Percentiles rank a stretch among this genome's conserved stretches.
Conservation (phyloP, 2,329 filamentous ascomycete species). For the Trichophyton mentagrophytes region DNA sequence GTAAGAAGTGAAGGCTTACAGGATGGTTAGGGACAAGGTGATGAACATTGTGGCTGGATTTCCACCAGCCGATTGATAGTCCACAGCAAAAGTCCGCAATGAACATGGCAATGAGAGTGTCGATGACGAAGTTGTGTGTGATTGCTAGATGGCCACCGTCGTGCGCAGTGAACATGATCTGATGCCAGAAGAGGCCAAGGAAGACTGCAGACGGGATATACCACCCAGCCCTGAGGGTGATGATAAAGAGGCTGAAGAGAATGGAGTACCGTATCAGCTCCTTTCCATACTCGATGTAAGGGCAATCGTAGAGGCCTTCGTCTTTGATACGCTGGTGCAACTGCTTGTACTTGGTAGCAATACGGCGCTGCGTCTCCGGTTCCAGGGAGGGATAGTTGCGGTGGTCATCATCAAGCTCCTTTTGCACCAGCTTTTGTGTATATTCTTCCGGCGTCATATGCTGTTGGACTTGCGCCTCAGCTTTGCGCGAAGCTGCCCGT, state of each 20-base stretch:
- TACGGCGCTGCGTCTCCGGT: slow-evolving; percentile 54
- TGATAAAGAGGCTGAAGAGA: slow-evolving; percentile 51
- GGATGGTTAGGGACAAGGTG: slow-evolving; percentile 94
- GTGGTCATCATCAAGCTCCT: slow-evolving; percentile 38
- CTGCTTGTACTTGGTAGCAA: slow-evolving; percentile 65
- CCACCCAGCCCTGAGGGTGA: slow-evolving; percentile 49
- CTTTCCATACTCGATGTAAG: slow-evolving; percentile 64
- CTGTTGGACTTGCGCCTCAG: slow-evolving; percentile 36
- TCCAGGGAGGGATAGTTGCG: slow-evolving; percentile 72
- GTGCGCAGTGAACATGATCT: slow-evolving; percentile 83
- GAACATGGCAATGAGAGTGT: slow-evolving; percentile 75
- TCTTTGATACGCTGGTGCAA: slow-evolving; percentile 58
- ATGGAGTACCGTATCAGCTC: slow-evolving; percentile 60
- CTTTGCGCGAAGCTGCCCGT: slow-evolving; percentile 26
- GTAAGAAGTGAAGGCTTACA: background rate
- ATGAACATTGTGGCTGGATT: slow-evolving; percentile 88
- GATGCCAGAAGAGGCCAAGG: slow-evolving; percentile 81
- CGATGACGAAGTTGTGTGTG: slow-evolving; percentile 72
- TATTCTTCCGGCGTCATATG: slow-evolving; percentile 50
- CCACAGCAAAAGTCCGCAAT: slow-evolving; percentile 84
- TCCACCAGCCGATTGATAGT: slow-evolving; percentile 91
- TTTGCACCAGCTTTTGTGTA: background rate
- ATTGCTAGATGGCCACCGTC: slow-evolving; percentile 96
- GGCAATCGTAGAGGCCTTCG: slow-evolving; percentile 70
- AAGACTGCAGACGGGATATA: slow-evolving; percentile 58